Percentiles rank a stretch among this genome's conserved stretches.
Evolutionary conservation across 2,329 filamentous ascomycete genomes (phyloP).

Genomic region (Hymenoscyphus repandus): DNA sequence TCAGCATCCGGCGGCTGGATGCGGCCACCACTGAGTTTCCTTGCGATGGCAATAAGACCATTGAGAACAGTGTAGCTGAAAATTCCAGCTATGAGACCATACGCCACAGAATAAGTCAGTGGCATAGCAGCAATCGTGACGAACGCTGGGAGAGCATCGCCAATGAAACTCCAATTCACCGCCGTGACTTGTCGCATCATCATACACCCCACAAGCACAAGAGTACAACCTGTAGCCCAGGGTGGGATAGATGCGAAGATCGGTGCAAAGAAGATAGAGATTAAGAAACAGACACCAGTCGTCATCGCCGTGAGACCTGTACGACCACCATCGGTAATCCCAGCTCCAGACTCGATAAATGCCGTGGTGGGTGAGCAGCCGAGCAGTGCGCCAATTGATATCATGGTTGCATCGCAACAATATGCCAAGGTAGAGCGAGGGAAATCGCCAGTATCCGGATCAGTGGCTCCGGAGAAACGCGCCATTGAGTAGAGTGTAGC

Average conservation of each 20-base stretch:
- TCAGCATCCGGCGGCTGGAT: slow-evolving; percentile 49
- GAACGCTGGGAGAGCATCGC: slow-evolving; percentile 71
- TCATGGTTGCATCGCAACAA: slow-evolving; percentile 64
- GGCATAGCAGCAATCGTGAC: slow-evolving; percentile 71
- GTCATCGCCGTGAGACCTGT: slow-evolving; percentile 68
- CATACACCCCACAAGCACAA: slow-evolving; percentile 68
- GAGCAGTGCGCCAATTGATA: slow-evolving; percentile 65
- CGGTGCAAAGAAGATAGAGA: slow-evolving; percentile 70
- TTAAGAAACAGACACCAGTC: slow-evolving; percentile 64
- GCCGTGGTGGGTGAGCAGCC: slow-evolving; percentile 68
- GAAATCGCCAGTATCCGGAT: slow-evolving; percentile 69
- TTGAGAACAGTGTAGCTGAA: slow-evolving; percentile 51
- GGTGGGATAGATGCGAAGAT: slow-evolving; percentile 73
- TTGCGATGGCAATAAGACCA: slow-evolving; percentile 44
- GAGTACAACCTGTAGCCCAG: slow-evolving; percentile 70
- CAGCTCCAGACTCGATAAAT: slow-evolving; percentile 71
- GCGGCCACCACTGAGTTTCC: slow-evolving; percentile 40
- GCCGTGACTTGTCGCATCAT: slow-evolving; percentile 72
- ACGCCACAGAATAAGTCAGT: slow-evolving; percentile 74
- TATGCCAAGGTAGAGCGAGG: slow-evolving; percentile 79
- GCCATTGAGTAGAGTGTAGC: slow-evolving; percentile 80
- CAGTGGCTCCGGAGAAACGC: slow-evolving; percentile 62
- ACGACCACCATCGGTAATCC: slow-evolving; percentile 69
- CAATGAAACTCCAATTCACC: slow-evolving; percentile 73
- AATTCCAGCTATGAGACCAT: slow-evolving; percentile 65